Evolutionary conservation across 192 early-diverging fungal genomes (phyloP), one percentile per base, ranked within the genome.

Genomic region (Physocladia obscura): DNA sequence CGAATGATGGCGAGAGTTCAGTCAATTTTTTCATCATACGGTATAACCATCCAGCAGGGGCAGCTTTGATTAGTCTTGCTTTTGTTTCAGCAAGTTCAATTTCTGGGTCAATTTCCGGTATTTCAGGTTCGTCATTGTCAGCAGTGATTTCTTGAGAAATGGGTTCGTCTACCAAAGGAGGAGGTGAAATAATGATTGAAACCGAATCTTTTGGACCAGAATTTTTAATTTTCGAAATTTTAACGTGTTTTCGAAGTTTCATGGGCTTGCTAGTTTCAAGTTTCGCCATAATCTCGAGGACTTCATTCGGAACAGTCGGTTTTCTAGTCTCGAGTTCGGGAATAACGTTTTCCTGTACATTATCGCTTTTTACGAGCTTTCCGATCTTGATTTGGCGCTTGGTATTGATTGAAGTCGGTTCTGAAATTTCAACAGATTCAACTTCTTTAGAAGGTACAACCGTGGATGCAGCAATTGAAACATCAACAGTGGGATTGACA

Each of bases 21-120:
- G 50, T 13, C n/a, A 68, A 52, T 17, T 68, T 68, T 29, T 54
- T 39, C 35, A 68, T 68, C 65, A 68, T 56, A 6, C 65, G 31
- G 13, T 38, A 40, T 6, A 68, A 38, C 65, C 65, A 68, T 13
- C 65, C 65, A 15, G 8, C 13, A 8, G 65, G 65, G 4, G 65
- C 65, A 11, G 65, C 65, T 1, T 39, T 34, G 2, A 52, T 13
- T 27, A 67, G 34, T 21, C 11, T 26, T 21, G 19, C 34, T 52
- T 39, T 34, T 6, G 63, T 24, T 50, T 67, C 63, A 11, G 47
- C n/a, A 67, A 52, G n/a, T 17, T 67, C 49, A 8, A 22, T 32
- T 22, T 58, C 30, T 13, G 26, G 32, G 35, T 26, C 32, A 6
- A 36, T 17, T 22, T 13, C 29, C 6, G 24, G 34, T 24, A 22